phyloP scores from a whole-genome alignment of 129 eudicot species.

The Heracleum sosnowskyi region DNA sequence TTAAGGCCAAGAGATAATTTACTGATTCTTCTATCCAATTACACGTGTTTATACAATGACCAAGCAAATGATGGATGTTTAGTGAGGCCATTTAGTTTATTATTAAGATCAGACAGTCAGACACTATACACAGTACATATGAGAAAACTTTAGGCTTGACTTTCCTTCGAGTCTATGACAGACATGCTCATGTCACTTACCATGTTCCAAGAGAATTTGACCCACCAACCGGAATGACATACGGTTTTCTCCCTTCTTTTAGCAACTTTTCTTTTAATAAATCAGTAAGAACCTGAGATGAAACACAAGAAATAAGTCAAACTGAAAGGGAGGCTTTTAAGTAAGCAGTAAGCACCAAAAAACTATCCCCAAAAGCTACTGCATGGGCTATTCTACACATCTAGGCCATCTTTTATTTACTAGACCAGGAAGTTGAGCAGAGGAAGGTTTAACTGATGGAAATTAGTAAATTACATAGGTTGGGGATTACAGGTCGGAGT shows the following conservation, averaged over 20 bases:
- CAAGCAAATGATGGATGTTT: neutral
- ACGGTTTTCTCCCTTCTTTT: conserved; percentile 89
- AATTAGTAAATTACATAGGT: neutral
- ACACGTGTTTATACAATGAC: neutral
- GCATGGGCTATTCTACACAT: neutral
- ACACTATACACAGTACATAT: neutral
- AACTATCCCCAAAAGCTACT: neutral
- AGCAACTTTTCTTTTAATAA: conserved; percentile 76
- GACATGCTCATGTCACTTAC: conserved; percentile 49
- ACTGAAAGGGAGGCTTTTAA: neutral
- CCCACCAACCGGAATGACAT: conserved; percentile 99
- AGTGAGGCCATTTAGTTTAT: neutral
- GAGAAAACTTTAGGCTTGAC: neutral
- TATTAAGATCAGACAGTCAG: no score
- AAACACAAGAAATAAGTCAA: conserved; percentile 13
- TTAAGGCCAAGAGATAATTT: neutral
- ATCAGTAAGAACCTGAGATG: conserved; percentile 63
- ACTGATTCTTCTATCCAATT: neutral
- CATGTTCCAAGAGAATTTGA: conserved; percentile 95
- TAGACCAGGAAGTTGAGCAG: neutral
- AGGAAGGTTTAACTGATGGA: neutral
- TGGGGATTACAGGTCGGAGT: neutral
- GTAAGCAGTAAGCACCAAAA: neutral
- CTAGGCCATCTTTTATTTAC: neutral
- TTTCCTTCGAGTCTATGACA: conserved; percentile 26